Base-by-base conservation (phyloP, 495 filamentous ascomycete genomes). In the Penicillium paradoxum region DNA sequence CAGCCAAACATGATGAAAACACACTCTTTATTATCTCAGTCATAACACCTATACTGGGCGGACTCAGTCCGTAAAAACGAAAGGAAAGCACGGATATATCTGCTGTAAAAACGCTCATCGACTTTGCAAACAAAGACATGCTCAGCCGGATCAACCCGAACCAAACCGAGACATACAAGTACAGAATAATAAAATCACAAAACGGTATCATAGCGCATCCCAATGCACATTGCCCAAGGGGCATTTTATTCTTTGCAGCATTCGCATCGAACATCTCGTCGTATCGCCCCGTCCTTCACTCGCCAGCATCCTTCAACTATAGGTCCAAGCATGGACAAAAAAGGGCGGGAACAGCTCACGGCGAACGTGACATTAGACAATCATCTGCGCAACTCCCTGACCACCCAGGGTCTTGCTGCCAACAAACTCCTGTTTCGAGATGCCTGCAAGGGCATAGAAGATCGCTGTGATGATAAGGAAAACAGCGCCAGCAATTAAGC, bases 391-490 rank as follows among this genome's bases (percentile, higher is more conserved):
- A 56, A 97, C 83, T 17, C 95, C 93, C 55, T 88, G 87, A 36
- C 93, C 93, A 55, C 93, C 93, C 52, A 99, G 74, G 18, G 95
- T 97, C 84, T 97, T 97, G 78, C 91, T 97, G 29, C 90, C 87
- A 48, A 95, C 82, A 69, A 99, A 99, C 22, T 86, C 89, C 74
- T 99, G 93, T 46, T 87, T 89, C 79, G 88, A 96, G 59, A 96
- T 40, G 27, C 80, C 93, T 14, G 93, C 93, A 42, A 92, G 73
- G 9, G 78, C 76, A 67, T 99, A 99, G 77, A 91, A 97, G 3
- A 80, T 11, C 8, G 81, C 85, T 2, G 93, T 88, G 45, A 95
- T 62, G 3, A 86, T 72, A 36, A 99, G 79, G 41, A 97, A 60
- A 5, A 97, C 78, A 6, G 91, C 93, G 3, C 89, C 89, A 1